Conservation (phyloP, 768 basidiomycete species). For the Pulveroboletus sp. region DNA sequence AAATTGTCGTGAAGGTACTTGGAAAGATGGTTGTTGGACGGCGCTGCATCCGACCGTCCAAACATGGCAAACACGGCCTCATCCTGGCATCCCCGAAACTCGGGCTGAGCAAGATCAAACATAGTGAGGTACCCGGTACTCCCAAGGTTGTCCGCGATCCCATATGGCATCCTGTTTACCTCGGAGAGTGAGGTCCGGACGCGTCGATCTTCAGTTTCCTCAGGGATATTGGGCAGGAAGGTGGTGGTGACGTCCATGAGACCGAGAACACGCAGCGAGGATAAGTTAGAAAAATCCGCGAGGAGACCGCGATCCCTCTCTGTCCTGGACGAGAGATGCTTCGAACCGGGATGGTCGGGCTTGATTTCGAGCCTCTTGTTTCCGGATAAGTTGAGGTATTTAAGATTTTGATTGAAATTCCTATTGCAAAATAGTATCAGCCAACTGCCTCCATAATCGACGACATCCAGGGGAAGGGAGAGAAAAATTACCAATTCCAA, state of each 20-base stretch:
- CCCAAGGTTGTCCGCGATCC: slow-evolving; percentile 91
- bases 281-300: slow-evolving; percentile 85
- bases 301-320: slow-evolving; percentile 39
- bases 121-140: slow-evolving; percentile 74
- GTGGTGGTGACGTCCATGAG: slow-evolving; percentile 90
- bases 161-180: slow-evolving; percentile 90
- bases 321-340: slow-evolving; percentile 23
- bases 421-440: slow-evolving; percentile 36
- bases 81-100: slow-evolving; percentile 69
- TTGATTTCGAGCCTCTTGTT: slow-evolving; percentile 97
- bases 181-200: slow-evolving; percentile 88
- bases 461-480: background rate
- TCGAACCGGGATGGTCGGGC: slow-evolving; percentile 45
- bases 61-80: slow-evolving; percentile 97
- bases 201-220: slow-evolving; percentile 83
- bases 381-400: slow-evolving; percentile 94
- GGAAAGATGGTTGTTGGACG: slow-evolving; percentile 63
- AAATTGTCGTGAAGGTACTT: slow-evolving; percentile 86
- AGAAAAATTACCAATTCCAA: slow-evolving; percentile 84
- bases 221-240: slow-evolving; percentile 61
- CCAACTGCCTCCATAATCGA: background rate
- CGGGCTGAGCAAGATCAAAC: slow-evolving; percentile 87
- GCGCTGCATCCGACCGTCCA: slow-evolving; percentile 60
- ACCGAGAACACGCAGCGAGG: slow-evolving; percentile 83
- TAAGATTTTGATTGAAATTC: slow-evolving; percentile 94